Evolutionary conservation across 352 stramenopile species (phyloP).

Genomic region (Globisporangium cederbergense): DNA sequence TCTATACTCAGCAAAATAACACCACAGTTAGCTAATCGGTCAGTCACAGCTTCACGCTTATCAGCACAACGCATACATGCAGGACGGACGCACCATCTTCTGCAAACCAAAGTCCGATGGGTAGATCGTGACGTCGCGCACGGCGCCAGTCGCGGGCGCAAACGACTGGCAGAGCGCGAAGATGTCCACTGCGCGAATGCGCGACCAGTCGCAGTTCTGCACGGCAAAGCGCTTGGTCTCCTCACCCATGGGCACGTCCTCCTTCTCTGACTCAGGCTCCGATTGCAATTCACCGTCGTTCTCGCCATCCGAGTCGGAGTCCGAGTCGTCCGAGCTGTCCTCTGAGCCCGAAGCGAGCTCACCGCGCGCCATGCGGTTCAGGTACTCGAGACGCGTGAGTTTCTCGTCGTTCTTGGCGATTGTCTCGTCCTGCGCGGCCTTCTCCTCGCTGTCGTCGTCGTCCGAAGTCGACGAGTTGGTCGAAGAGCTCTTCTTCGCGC

Average conservation of each 20-base stretch:
- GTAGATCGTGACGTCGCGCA: conserved; percentile 95
- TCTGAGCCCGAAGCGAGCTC: conserved; percentile 65
- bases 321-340: conserved; percentile 16
- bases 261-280: conserved; percentile 44
- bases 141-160: conserved; percentile 80
- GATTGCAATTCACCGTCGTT: conserved; percentile 34
- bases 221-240: conserved; percentile 91
- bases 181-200: conserved; percentile 94
- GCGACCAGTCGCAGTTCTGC: conserved; percentile 96
- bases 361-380: conserved; percentile 84
- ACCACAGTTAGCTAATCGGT: not conserved
- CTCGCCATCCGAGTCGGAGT: conserved; percentile 40
- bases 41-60: not conserved
- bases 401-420: conserved; percentile 48
- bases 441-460: conserved; percentile 19
- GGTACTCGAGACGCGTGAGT: conserved; percentile 75
- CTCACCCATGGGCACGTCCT: conserved; percentile 80
- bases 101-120: conserved; percentile 94
- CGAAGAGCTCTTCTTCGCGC: conserved; percentile 15
- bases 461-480: conserved; percentile 17
- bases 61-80: not conserved
- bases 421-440: conserved; percentile 20
- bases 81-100: conserved; percentile 72
- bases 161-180: conserved; percentile 95
- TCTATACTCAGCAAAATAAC: conserved; percentile 30